phyloP scores from a whole-genome alignment of 2,329 filamentous ascomycete species.

The Ustulina deusta region DNA sequence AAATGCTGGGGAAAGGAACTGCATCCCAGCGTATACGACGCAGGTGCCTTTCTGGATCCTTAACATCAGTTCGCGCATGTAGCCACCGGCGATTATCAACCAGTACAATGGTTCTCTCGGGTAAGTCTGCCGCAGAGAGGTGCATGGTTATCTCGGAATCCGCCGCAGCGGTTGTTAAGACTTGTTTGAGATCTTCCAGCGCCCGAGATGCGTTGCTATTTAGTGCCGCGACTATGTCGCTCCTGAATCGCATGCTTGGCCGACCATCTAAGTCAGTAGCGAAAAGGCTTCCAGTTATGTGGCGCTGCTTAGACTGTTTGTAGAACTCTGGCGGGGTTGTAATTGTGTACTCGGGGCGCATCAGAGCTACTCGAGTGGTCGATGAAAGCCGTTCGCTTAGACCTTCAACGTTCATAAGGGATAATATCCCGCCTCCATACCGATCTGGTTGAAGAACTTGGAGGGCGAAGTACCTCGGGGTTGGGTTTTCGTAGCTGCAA shows the following conservation, averaged over 20 bases:
- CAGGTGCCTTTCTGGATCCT: slow-evolving; percentile 52
- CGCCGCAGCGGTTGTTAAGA: slow-evolving; percentile 36
- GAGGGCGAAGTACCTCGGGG: slow-evolving; percentile 56
- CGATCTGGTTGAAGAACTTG: slow-evolving; percentile 57
- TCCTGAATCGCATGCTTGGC: slow-evolving; percentile 48
- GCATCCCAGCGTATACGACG: slow-evolving; percentile 54
- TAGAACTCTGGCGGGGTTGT: slow-evolving; percentile 22
- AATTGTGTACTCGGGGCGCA: slow-evolving; percentile 26
- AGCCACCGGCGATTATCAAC: slow-evolving; percentile 54
- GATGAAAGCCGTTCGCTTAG: slow-evolving; percentile 19
- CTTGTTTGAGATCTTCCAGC: slow-evolving; percentile 45
- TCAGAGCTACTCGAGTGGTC: slow-evolving; percentile 4
- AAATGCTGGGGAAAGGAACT: slow-evolving; percentile 40
- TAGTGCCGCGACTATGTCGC: slow-evolving; percentile 50
- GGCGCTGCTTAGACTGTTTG: neutral
- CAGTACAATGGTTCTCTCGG: slow-evolving; percentile 48
- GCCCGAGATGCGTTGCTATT: slow-evolving; percentile 43
- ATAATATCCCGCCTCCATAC: slow-evolving; percentile 27
- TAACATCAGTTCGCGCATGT: slow-evolving; percentile 51
- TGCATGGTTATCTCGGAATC: slow-evolving; percentile 41
- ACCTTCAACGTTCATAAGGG: slow-evolving; percentile 24
- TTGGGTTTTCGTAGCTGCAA: slow-evolving; percentile 56
- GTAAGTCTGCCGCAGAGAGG: slow-evolving; percentile 47
- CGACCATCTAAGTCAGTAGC: slow-evolving; percentile 8
- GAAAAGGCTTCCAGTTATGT: slow-evolving; percentile 15